Evolutionary conservation across 257 asterid species (phyloP).

Genomic region (Primulina tabacum): DNA sequence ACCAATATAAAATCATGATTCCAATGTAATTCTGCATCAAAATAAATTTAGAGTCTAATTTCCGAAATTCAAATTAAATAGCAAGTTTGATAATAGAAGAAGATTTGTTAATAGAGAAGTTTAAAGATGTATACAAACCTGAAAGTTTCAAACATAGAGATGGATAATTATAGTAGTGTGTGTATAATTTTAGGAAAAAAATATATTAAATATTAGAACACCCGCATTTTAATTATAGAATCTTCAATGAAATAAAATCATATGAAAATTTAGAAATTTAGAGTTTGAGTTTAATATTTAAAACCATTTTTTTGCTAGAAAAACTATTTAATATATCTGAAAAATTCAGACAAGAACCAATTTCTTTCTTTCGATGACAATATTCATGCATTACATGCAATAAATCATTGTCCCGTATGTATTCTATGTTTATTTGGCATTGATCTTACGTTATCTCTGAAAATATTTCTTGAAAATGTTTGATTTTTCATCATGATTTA

Average conservation of each 20-base stretch:
- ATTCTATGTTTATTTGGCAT: not conserved
- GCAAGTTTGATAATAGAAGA: not conserved
- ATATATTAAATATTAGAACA: no score
- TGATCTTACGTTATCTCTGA: not conserved
- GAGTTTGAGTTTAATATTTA: no score
- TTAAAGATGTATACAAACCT: not conserved
- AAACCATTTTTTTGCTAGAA: not conserved
- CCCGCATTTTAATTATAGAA: not conserved
- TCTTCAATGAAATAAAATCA: not conserved
- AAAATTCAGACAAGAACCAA: not conserved
- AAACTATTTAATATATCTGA: not conserved
- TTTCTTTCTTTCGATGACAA: not conserved
- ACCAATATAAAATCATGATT: no score
- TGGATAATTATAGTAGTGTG: no score
- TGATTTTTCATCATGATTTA: not conserved
- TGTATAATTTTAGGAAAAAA: no score
- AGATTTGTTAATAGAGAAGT: not conserved
- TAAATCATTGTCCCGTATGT: not conserved
- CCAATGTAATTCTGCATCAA: not conserved
- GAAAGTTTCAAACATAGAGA: not conserved
- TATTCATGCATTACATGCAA: not conserved
- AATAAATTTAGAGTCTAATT: not conserved
- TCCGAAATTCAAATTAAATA: not conserved
- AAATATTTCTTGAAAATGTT: not conserved
- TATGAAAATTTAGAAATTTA: not conserved